Conservation (phyloP, 2,329 filamentous ascomycete genomes). For the Neonectria coccinea region DNA sequence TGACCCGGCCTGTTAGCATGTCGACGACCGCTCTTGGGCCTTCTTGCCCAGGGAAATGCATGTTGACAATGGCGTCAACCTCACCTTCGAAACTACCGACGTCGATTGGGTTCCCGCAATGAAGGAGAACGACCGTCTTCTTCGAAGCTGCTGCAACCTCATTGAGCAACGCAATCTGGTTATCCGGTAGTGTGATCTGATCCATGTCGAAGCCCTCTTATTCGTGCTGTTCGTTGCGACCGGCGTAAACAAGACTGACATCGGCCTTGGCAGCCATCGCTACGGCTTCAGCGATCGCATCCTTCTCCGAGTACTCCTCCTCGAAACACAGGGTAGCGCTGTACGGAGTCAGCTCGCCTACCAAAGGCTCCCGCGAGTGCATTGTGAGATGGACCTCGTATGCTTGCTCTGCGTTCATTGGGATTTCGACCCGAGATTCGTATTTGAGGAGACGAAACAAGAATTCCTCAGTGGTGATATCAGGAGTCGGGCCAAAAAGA, state of each 20-base stretch:
- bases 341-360: constrained; percentile 27
- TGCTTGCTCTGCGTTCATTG: constrained; percentile 14
- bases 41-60: constrained; percentile 35
- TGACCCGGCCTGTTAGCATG: constrained; percentile 19
- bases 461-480: constrained; percentile 32
- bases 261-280: constrained; percentile 19
- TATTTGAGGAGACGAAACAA: constrained; percentile 27
- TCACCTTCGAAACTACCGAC: constrained; percentile 25
- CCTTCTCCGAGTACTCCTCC: constrained; percentile 27
- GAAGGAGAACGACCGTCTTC: constrained; percentile 26
- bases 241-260: constrained; percentile 28
- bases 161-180: constrained; percentile 28
- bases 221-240: constrained; percentile 33
- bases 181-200: constrained; percentile 26
- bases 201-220: constrained; percentile 35
- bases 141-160: constrained; percentile 26
- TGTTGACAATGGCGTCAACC: constrained; percentile 28
- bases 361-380: constrained; percentile 8
- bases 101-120: constrained; percentile 34
- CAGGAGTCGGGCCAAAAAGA: constrained; percentile 8
- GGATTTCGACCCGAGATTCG: constrained; percentile 25
- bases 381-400: constrained; percentile 26
- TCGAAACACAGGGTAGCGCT: constrained; percentile 33
- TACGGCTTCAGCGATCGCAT: constrained; percentile 23
- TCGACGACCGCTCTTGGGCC: constrained; percentile 27